Evolutionary conservation across 129 eudicot species (phyloP).

Genomic region (Helianthus tuberosus): DNA sequence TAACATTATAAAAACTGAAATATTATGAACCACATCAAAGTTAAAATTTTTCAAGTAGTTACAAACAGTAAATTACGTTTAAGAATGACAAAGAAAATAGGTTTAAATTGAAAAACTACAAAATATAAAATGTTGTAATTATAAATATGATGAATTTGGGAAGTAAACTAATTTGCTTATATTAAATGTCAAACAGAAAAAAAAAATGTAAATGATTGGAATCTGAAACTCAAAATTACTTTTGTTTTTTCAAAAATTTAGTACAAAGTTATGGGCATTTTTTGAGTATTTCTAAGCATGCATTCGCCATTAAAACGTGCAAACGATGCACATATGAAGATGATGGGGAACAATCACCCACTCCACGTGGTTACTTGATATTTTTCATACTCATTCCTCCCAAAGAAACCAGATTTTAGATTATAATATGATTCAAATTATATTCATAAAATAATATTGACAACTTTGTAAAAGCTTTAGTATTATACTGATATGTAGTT

Average conservation of each 20-base stretch:
- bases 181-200: neutral
- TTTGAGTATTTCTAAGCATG: constrained; percentile 2
- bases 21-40: neutral
- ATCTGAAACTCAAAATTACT: neutral
- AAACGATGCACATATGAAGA: constrained; percentile 22
- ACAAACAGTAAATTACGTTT: neutral
- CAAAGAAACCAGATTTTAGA: constrained; percentile 20
- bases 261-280: constrained; percentile 26
- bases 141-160: too few species aligned
- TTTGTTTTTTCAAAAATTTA: neutral
- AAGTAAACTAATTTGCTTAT: neutral
- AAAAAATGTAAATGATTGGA: neutral
- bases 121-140: neutral
- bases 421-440: constrained; percentile 8
- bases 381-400: constrained; percentile 16
- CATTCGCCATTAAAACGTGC: constrained; percentile 22
- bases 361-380: constrained; percentile 15
- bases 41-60: too few species aligned
- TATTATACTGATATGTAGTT: constrained; percentile 1
- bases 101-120: neutral
- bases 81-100: neutral
- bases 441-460: neutral
- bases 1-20: neutral
- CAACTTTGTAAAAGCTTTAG: neutral
- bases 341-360: neutral